phyloP scores from a whole-genome alignment of 176 grass and related monocot genomes.

The Zea luxurians region DNA sequence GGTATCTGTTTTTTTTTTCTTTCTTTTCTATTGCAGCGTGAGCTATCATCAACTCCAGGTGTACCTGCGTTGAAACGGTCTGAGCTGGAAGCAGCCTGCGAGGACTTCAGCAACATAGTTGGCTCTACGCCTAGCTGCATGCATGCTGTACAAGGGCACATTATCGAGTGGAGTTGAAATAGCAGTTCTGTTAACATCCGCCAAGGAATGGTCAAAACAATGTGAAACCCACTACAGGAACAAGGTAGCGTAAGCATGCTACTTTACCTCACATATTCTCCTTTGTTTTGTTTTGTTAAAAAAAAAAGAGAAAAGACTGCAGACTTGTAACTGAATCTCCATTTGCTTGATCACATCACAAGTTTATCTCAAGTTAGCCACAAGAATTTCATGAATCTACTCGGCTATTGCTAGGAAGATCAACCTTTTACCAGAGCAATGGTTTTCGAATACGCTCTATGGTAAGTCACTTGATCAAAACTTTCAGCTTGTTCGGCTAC shows the following conservation, averaged over 20 bases:
- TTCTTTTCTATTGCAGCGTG: slow-evolving; percentile 1
- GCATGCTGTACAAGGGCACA: slow-evolving; percentile 70
- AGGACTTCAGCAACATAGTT: slow-evolving; percentile 81
- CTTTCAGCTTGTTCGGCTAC: too few relatives aligned
- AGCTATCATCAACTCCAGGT: slow-evolving; percentile 43
- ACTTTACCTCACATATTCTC: background rate
- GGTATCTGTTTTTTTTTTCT: slow-evolving; percentile 40
- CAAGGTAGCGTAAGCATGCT: slow-evolving; percentile 49
- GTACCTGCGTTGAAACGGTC: slow-evolving; percentile 59
- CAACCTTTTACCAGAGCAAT: slow-evolving; percentile 70
- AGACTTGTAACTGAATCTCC: background rate
- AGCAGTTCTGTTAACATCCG: slow-evolving; percentile 55
- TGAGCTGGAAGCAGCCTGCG: slow-evolving; percentile 73
- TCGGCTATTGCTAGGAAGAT: slow-evolving; percentile 75
- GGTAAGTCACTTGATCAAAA: too few relatives aligned
- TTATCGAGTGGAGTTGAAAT: slow-evolving; percentile 85
- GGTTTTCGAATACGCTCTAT: slow-evolving; percentile 76
- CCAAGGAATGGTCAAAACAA: slow-evolving; percentile 70
- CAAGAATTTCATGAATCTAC: slow-evolving; percentile 80
- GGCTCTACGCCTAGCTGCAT: slow-evolving; percentile 52
- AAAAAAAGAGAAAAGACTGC: background rate
- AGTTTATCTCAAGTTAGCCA: slow-evolving; percentile 64
- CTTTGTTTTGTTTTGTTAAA: too few relatives aligned
- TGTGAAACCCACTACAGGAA: slow-evolving; percentile 74
- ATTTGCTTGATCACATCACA: slow-evolving; percentile 49